phyloP scores from a whole-genome alignment of 768 basidiomycete species.

The Tylopilus rubrobrunneus region DNA sequence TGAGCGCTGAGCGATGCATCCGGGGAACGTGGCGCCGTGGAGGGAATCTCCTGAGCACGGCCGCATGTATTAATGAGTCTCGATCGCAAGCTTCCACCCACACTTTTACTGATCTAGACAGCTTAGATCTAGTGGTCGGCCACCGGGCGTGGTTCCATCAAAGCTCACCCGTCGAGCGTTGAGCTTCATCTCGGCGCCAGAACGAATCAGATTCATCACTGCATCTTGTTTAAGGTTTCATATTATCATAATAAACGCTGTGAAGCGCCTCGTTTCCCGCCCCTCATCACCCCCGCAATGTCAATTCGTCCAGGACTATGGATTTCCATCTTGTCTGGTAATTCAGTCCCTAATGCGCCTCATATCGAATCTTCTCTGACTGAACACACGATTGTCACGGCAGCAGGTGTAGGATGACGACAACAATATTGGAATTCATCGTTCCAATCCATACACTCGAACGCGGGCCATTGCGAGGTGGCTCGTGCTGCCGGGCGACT shows the following conservation, averaged over 20 bases:
- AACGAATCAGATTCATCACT: slow-evolving; percentile 15
- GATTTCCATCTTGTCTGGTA: slow-evolving; percentile 15
- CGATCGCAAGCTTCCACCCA: slow-evolving; percentile 20
- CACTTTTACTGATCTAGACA: not conserved
- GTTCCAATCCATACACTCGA: slow-evolving; percentile 1
- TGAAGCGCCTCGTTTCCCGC: slow-evolving; percentile 15
- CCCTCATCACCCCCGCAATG: slow-evolving; percentile 22
- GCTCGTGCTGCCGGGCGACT: not conserved
- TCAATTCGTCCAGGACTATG: slow-evolving; percentile 3
- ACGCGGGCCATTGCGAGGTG: slow-evolving; percentile 1
- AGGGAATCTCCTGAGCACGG: slow-evolving; percentile 5
- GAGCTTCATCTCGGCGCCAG: slow-evolving; percentile 25
- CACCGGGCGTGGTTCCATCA: slow-evolving; percentile 3
- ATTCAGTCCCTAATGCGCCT: slow-evolving; percentile 2
- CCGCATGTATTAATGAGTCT: slow-evolving; percentile 9
- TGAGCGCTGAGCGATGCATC: not conserved
- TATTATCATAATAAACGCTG: slow-evolving; percentile 5
- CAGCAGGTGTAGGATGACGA: slow-evolving; percentile 8
- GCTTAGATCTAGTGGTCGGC: slow-evolving; percentile 7
- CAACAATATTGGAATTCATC: slow-evolving; percentile 3
- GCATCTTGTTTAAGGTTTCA: slow-evolving; percentile 22
- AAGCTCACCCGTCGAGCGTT: slow-evolving; percentile 1
- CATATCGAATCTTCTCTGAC: slow-evolving; percentile 16
- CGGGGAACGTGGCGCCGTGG: slow-evolving; percentile 4
- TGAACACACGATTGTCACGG: slow-evolving; percentile 16